Evolutionary conservation across 306 rosid species (phyloP), one percentile per base, ranked within the genome.

Genomic region (Cicer judaicum): DNA sequence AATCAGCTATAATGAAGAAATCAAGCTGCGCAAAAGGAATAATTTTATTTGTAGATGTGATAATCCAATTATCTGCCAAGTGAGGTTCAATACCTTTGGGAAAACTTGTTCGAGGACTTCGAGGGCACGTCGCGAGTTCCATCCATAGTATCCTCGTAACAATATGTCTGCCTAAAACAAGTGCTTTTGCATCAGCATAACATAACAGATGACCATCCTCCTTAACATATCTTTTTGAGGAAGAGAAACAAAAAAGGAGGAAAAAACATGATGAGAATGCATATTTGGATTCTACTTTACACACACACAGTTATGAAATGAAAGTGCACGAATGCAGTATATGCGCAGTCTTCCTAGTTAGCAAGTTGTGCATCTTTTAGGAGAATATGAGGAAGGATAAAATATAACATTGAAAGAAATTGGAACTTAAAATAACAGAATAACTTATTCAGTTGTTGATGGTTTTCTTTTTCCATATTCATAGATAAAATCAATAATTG

Each of bases 121-220:
- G 14, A 95, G 78, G 2, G 96, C 98, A 52, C 97, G 96, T 15
- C 89, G 77, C 10, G 98, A 94, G 72, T 94, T 94, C 97, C 98
- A 94, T 50, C 98, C 90, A 36, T 68, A 86, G 85, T 94, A 94
- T 43, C 98, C 98, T 65, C 98, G 86, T 64, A 86, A 16, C 82
- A 87, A 5, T 75, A 94, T 79, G 82, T 94, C 98, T 10, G 96
- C 98, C 98, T 94, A 72, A 81, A 91, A 50, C 24, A 29, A 80
- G 73, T 47, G 66, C 1, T 36, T 60, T 21, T 38, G 48, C 44
- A 60, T 43, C 34, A 19, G 65, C 68, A 72, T 52, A 67, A 43
- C 50, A 36, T 65, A 50, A 62, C 53, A 72, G 34, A 59, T 47
- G 41, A 38, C 24, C n/a, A 16, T 18, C 78, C 14, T 44, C 68